Conservation (phyloP, 345 rosid genomes). For the Eucalyptus coolabah region DNA sequence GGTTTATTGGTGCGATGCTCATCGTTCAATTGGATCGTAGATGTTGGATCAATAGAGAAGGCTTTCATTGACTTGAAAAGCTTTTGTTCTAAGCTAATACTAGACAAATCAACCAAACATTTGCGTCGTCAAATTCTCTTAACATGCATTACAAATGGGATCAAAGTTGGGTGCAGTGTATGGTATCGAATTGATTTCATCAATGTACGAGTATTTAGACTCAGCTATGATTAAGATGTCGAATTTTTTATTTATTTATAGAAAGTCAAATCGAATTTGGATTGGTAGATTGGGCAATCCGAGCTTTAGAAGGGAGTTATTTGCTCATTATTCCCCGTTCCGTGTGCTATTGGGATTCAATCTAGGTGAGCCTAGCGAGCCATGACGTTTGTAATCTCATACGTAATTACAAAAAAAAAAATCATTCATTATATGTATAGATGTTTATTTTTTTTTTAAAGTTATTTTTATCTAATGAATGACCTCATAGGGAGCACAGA, state of each 20-base stretch:
- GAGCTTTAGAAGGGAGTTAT: background rate
- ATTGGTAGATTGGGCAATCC: accelerated
- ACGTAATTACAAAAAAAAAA: background rate
- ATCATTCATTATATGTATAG: background rate
- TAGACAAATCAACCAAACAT: background rate
- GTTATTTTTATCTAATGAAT: background rate
- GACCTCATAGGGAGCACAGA: background rate
- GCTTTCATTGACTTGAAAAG: background rate
- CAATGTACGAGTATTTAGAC: background rate
- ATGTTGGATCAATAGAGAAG: background rate
- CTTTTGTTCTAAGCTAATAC: background rate
- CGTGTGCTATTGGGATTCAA: background rate
- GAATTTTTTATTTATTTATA: background rate
- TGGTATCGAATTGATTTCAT: background rate
- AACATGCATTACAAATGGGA: background rate
- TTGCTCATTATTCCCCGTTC: background rate
- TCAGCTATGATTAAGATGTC: background rate
- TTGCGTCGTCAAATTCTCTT: accelerated
- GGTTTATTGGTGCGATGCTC: background rate
- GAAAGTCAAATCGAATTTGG: background rate
- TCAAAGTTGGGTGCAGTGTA: background rate
- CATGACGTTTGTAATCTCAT: background rate
- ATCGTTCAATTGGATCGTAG: background rate
- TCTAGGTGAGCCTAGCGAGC: background rate
- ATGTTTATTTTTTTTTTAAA: background rate